Conservation (phyloP, 2,329 filamentous ascomycete genomes). For the Colletotrichum liaoningense region DNA sequence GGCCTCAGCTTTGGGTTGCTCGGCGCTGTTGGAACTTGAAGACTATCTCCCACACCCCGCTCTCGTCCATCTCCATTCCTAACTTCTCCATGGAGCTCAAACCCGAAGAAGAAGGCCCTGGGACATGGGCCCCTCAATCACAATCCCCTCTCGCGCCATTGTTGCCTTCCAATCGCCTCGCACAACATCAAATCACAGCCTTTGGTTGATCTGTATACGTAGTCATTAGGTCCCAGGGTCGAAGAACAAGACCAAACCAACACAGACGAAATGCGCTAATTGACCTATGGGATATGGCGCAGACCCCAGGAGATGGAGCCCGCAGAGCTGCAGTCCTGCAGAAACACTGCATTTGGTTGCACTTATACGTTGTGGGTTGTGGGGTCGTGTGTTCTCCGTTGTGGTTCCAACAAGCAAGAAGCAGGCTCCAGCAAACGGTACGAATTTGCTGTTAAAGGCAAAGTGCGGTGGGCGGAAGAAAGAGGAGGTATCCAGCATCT, state of each 20-base stretch:
- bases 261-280: conserved; percentile 10
- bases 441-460: conserved; percentile 4
- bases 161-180: not conserved
- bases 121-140: not conserved
- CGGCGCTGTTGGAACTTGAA: not conserved
- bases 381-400: not conserved
- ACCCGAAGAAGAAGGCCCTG: not conserved
- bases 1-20: not conserved
- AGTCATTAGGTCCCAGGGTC: not conserved
- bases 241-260: conserved; percentile 11
- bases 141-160: not conserved
- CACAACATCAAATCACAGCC: not conserved
- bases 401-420: conserved; percentile 4
- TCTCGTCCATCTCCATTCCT: not conserved
- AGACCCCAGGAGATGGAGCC: not conserved
- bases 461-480: conserved; percentile 7
- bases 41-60: too few species aligned
- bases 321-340: conserved; percentile 24
- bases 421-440: too few species aligned
- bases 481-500: conserved; percentile 7
- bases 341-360: conserved; percentile 17
- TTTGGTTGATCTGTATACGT: not conserved
- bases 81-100: not conserved
- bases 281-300: conserved; percentile 6
- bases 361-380: not conserved